These are phyloP conservation scores for Spizellomyces sp. DNA, from an alignment of 192 early-diverging fungal genomes.

Conservation along the genomic window DNA sequence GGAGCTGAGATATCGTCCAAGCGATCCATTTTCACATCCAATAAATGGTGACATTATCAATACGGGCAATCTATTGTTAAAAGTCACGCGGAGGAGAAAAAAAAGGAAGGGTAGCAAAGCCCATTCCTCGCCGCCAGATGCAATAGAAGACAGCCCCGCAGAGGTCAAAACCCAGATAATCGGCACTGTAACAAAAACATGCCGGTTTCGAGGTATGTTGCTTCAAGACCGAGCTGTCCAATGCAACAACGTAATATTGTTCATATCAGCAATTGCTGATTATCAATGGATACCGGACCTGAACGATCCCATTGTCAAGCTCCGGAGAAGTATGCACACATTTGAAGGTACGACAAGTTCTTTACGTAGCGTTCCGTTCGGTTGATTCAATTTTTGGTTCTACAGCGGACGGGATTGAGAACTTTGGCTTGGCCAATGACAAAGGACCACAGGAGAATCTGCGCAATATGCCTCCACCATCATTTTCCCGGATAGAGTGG, in stretches of 20 bases:
- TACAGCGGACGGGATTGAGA: conserved; percentile 47
- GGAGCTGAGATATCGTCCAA: conserved; percentile 56
- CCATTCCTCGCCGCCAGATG: background rate
- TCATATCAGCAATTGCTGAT: conserved; percentile 58
- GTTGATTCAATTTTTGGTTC: background rate
- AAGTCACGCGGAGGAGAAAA: conserved; percentile 54
- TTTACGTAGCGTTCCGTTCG: background rate
- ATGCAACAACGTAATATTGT: background rate
- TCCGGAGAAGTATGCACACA: conserved; percentile 45
- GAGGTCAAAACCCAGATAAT: conserved; percentile 49
- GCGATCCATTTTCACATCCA: conserved; percentile 67
- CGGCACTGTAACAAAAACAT: conserved; percentile 58
- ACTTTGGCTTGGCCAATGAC: conserved; percentile 39
- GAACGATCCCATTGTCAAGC: conserved; percentile 45
- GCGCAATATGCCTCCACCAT: conserved; percentile 59
- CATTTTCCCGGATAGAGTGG: conserved; percentile 54
- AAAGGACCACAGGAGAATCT: conserved; percentile 37
- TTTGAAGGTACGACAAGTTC: conserved; percentile 10
- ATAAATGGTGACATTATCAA: conserved; percentile 61
- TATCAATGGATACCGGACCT: conserved; percentile 58
- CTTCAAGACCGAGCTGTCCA: background rate
- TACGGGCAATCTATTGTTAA: conserved; percentile 61
- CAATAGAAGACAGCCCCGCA: background rate
- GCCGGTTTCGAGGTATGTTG: conserved; percentile 63
- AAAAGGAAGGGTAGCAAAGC: conserved; percentile 11